These are phyloP conservation scores for Blastocystis sp. DNA, from an alignment of 352 stramenopile species.

Conservation along the genomic window DNA sequence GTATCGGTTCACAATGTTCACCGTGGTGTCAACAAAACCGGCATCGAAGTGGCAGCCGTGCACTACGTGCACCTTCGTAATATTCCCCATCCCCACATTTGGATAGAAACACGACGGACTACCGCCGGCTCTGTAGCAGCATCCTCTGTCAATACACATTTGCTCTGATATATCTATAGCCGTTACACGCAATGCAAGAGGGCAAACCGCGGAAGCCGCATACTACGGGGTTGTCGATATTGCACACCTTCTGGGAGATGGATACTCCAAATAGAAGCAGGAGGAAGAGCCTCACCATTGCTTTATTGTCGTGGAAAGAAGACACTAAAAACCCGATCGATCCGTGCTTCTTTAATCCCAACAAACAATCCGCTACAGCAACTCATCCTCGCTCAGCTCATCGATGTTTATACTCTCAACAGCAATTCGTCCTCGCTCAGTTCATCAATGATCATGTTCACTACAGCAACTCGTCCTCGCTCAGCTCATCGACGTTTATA, in stretches of 20 bases:
- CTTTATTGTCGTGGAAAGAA: background rate
- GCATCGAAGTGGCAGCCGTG: conserved; percentile 69
- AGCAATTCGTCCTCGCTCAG: background rate
- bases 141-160: conserved; percentile 64
- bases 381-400: background rate
- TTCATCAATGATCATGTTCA: background rate
- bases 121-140: conserved; percentile 55
- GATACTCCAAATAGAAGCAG: background rate
- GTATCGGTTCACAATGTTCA: conserved; percentile 69
- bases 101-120: conserved; percentile 53
- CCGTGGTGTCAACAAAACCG: conserved; percentile 63
- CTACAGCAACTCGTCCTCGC: conserved; percentile 37
- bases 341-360: background rate
- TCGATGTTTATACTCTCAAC: background rate
- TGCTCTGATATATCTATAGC: conserved; percentile 49
- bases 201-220: conserved; percentile 53
- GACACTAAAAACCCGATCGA: conserved; percentile 32
- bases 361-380: conserved; percentile 14
- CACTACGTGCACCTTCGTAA: conserved; percentile 68
- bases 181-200: background rate
- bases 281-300: background rate
- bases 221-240: conserved; percentile 57
- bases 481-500: background rate
- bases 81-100: conserved; percentile 54
- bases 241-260: conserved; percentile 14